Conservation (phyloP, 495 filamentous ascomycete species). For the Achaetomiella virescens region DNA sequence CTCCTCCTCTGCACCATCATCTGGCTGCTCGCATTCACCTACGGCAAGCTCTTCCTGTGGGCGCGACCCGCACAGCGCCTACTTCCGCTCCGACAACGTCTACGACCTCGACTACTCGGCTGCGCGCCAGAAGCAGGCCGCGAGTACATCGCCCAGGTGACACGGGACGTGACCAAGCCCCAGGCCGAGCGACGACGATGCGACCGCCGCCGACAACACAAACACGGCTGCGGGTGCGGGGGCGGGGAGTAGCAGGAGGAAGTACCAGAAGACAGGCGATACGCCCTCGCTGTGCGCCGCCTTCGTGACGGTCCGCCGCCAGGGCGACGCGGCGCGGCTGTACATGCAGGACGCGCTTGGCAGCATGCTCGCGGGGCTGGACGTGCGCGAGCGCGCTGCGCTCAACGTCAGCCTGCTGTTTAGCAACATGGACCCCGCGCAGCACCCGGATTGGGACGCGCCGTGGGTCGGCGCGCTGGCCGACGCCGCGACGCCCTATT, state of each 20-base stretch:
- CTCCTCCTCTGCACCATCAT: background rate
- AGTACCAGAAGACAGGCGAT: conserved; percentile 17
- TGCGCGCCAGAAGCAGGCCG: conserved; percentile 29
- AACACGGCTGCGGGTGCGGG: too few relatives aligned
- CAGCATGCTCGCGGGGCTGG: conserved; percentile 34
- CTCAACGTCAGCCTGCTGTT: conserved; percentile 32
- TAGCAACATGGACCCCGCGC: conserved; percentile 25
- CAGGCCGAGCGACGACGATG: conserved; percentile 11
- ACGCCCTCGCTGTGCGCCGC: conserved; percentile 32
- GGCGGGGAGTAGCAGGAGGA: background rate
- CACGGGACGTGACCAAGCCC: background rate
- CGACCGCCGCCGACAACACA: conserved; percentile 9
- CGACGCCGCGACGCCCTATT: conserved; percentile 20
- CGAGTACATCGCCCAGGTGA: conserved; percentile 22
- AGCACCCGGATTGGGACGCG: conserved; percentile 3
- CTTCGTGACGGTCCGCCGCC: conserved; percentile 31
- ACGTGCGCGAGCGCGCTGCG: conserved; percentile 27
- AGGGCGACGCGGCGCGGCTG: conserved; percentile 23
- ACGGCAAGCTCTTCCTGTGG: conserved; percentile 25
- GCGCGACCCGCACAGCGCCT: conserved; percentile 38
- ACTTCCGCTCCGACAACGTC: conserved; percentile 32
- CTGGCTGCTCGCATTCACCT: conserved; percentile 9
- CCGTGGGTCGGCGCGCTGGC: conserved; percentile 25
- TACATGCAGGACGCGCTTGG: conserved; percentile 34
- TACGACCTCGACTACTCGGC: conserved; percentile 36